These are phyloP conservation scores for Aspergillus thermomutatus DNA, from an alignment of 2,329 filamentous ascomycete genomes.

Conservation along the genomic window DNA sequence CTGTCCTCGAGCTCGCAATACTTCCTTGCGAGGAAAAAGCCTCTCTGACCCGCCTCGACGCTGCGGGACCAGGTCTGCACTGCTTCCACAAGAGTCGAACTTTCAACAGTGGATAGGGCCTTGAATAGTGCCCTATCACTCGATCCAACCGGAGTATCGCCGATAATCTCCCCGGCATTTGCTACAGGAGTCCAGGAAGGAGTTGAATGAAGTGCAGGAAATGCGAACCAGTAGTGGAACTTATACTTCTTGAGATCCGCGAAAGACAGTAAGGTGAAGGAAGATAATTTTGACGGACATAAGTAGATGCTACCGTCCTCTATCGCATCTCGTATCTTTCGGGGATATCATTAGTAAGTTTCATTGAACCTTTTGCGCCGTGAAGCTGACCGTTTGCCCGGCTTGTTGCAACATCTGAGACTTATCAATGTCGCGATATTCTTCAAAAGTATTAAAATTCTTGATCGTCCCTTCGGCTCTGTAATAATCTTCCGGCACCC, in stretches of 20 bases:
- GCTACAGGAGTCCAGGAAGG: conserved; percentile 69
- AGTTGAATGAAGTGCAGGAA: conserved; percentile 86
- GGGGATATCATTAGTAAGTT: conserved; percentile 10
- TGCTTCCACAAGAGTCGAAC: conserved; percentile 71
- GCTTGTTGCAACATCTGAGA: conserved; percentile 71
- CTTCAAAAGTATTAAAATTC: conserved; percentile 94
- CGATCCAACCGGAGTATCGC: conserved; percentile 18
- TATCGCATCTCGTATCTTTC: conserved; percentile 93
- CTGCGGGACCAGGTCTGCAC: conserved; percentile 85
- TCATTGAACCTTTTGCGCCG: neutral
- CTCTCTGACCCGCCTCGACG: conserved; percentile 78
- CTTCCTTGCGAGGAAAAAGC: conserved; percentile 93
- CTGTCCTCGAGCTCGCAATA: conserved; percentile 37
- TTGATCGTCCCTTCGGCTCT: conserved; percentile 91
- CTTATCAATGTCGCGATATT: conserved; percentile 84
- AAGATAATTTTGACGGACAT: conserved; percentile 83
- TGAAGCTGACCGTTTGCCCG: conserved; percentile 64
- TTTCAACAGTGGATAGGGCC: conserved; percentile 64
- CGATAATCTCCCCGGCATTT: conserved; percentile 12
- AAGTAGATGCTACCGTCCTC: conserved; percentile 95
- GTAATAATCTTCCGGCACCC: conserved; percentile 66
- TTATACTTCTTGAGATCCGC: conserved; percentile 97
- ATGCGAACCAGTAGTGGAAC: conserved; percentile 98
- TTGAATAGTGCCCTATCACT: conserved; percentile 15
- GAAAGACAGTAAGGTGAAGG: conserved; percentile 85